phyloP scores from a whole-genome alignment of 2,329 filamentous ascomycete genomes.

The Penicillium sp. region DNA sequence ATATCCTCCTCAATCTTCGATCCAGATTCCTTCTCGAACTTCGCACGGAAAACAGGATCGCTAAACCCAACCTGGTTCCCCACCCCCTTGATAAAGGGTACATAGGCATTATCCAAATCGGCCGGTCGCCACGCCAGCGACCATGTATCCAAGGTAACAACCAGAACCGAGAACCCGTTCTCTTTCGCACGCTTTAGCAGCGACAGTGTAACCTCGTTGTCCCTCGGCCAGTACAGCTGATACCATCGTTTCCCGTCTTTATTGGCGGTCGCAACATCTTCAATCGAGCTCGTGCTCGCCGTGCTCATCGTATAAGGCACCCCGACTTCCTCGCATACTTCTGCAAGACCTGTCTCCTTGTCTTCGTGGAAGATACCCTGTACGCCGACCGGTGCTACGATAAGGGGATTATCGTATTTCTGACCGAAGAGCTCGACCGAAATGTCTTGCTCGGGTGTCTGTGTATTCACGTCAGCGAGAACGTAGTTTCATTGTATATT shows the following conservation, averaged over 20 bases:
- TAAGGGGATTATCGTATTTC: constrained; percentile 51
- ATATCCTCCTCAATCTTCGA: constrained; percentile 49
- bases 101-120: constrained; percentile 60
- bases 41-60: constrained; percentile 63
- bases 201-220: constrained; percentile 63
- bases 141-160: constrained; percentile 73
- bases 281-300: constrained; percentile 62
- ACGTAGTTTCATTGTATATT: not conserved
- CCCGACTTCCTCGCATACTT: constrained; percentile 58
- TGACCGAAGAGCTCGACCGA: constrained; percentile 53
- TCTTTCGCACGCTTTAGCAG: constrained; percentile 61
- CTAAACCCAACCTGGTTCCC: constrained; percentile 63
- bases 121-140: constrained; percentile 64
- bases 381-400: constrained; percentile 68
- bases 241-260: constrained; percentile 63
- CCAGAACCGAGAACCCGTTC: constrained; percentile 62
- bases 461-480: not conserved
- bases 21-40: constrained; percentile 53
- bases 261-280: constrained; percentile 62
- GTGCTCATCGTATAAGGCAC: constrained; percentile 69
- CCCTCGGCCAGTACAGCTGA: constrained; percentile 71
- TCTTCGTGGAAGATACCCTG: constrained; percentile 66
- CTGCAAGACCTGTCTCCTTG: constrained; percentile 62
- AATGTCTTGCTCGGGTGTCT: constrained; percentile 47
- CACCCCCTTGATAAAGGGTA: constrained; percentile 57